phyloP scores from a whole-genome alignment of 163 green algal species.

The Coccomyxa subellipsoidea region DNA sequence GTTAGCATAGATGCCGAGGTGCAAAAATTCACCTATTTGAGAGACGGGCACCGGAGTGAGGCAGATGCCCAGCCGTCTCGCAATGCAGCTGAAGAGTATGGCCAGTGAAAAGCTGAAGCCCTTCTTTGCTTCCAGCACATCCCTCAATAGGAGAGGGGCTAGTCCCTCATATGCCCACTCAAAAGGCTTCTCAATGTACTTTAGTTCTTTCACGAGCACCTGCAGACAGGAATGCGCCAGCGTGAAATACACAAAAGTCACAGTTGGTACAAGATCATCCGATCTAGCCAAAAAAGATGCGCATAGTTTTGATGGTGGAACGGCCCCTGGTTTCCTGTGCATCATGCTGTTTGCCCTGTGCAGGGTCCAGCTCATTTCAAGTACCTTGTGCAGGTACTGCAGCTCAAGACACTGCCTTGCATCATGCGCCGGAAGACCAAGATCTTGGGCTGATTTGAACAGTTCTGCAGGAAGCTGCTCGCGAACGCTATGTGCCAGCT shows the following conservation, averaged over 20 bases:
- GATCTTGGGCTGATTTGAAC: neutral
- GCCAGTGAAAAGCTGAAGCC: slow-evolving; percentile 43
- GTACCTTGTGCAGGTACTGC: neutral
- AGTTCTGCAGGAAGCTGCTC: neutral
- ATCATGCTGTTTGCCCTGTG: no score
- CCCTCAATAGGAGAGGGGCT: slow-evolving; percentile 46
- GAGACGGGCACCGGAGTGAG: slow-evolving; percentile 12
- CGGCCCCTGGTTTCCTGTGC: no score
- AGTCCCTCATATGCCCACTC: slow-evolving; percentile 83
- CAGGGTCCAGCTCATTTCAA: no score
- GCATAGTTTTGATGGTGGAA: no score
- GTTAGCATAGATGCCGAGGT: no score
- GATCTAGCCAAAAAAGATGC: no score
- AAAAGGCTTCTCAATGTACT: slow-evolving; percentile 56
- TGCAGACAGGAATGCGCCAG: neutral
- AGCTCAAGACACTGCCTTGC: neutral
- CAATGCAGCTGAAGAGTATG: slow-evolving; percentile 25
- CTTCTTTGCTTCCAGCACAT: slow-evolving; percentile 40
- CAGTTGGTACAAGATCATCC: no score
- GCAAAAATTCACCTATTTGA: neutral
- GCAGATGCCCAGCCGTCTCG: slow-evolving; percentile 15
- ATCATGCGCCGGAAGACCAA: neutral
- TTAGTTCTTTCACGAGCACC: slow-evolving; percentile 39
- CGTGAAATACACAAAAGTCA: no score
- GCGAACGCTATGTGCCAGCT: neutral